phyloP scores from a whole-genome alignment of 2,329 filamentous ascomycete genomes.

The Cordyceps cicadae region DNA sequence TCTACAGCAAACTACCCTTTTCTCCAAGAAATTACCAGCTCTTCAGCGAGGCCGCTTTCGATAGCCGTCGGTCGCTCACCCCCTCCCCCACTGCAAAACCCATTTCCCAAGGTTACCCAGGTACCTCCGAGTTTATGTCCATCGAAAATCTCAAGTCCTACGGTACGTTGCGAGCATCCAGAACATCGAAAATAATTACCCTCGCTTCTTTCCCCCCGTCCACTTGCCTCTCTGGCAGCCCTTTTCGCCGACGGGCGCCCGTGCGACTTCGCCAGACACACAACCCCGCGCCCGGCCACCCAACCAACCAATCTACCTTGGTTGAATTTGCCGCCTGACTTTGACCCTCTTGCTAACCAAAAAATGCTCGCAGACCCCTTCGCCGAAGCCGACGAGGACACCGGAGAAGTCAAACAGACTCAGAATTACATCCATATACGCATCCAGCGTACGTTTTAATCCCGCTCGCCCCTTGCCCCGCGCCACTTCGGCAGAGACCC shows the following conservation, averaged over 20 bases:
- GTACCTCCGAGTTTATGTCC: conserved; percentile 87
- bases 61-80: conserved; percentile 44
- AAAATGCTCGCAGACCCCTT: conserved; percentile 71
- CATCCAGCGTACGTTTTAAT: conserved; percentile 76
- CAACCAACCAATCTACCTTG: not conserved
- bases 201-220: not conserved
- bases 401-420: conserved; percentile 87
- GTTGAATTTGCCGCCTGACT: not conserved
- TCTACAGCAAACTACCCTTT: not conserved
- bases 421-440: conserved; percentile 99
- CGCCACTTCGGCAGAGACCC: not conserved
- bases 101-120: conserved; percentile 48
- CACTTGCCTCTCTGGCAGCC: not conserved
- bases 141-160: conserved; percentile 98
- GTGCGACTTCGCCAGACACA: not conserved
- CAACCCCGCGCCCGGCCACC: conserved; percentile 9
- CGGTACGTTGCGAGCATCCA: conserved; percentile 51
- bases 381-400: conserved; percentile 99
- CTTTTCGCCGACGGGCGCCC: not conserved
- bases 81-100: conserved; percentile 33
- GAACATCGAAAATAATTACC: not conserved
- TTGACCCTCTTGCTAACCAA: conserved; percentile 20
- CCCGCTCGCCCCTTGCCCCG: conserved; percentile 2
- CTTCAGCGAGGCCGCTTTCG: conserved; percentile 38
- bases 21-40: conserved; percentile 15